Percentiles rank a stretch among this genome's conserved stretches.
Conservation (phyloP, 352 stramenopile species). For the Ochromonadaceae sp. region DNA sequence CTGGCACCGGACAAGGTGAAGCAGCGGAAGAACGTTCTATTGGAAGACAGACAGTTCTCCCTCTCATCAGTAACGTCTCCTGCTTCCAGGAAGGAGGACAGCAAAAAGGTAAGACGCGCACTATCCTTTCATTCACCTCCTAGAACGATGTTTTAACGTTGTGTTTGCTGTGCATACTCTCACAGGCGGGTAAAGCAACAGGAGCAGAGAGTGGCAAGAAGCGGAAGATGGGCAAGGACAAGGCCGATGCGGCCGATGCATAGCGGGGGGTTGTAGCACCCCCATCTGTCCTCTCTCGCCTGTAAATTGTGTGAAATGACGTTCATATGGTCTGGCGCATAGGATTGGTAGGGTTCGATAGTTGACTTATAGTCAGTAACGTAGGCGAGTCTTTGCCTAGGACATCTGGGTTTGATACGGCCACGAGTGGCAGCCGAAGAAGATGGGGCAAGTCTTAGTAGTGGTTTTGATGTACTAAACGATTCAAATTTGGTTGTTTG, state of each 20-base stretch:
- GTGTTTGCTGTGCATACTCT: background rate
- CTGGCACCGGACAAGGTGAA: background rate
- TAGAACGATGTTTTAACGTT: background rate
- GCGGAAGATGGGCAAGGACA: background rate
- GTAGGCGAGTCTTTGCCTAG: no score
- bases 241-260: background rate
- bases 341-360: no score
- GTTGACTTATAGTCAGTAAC: no score
- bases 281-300: no score
- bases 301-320: no score
- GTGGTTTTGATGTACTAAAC: no score
- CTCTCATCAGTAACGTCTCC: constrained; percentile 16
- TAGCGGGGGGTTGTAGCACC: no score
- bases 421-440: no score
- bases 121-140: background rate
- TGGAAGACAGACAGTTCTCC: constrained; percentile 12
- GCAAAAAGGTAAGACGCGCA: background rate
- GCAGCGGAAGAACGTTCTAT: background rate
- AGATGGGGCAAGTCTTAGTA: no score
- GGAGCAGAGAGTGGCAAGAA: background rate
- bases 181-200: background rate
- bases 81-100: constrained; percentile 7
- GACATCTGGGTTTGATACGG: no score
- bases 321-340: no score
- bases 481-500: no score